phyloP scores from a whole-genome alignment of 139 green algal genomes.

The Deuterostichococcus epilithicus region DNA sequence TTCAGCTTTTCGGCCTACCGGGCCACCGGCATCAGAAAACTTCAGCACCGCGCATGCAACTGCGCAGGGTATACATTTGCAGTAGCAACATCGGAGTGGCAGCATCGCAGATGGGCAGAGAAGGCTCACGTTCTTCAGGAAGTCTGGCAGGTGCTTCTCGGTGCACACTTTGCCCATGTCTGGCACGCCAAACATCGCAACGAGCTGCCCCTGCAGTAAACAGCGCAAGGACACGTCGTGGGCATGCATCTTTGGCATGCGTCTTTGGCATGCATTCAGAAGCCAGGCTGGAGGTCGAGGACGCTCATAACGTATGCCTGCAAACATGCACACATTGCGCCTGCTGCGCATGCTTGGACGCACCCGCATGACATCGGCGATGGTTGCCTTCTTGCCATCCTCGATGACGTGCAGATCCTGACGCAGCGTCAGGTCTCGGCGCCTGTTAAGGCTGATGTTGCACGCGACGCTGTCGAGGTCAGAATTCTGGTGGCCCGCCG shows the following conservation, averaged over 20 bases:
- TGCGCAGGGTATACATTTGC: background rate
- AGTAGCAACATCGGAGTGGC: background rate
- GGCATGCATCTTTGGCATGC: no score
- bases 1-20: constrained; percentile 28
- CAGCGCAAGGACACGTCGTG: no score
- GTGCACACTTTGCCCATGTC: constrained; percentile 49
- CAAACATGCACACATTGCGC: no score
- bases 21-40: background rate
- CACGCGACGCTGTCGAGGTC: constrained; percentile 36
- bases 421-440: constrained; percentile 44
- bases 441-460: constrained; percentile 43
- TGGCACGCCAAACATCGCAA: constrained; percentile 47
- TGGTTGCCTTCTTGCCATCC: constrained; percentile 10
- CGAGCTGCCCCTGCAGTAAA: constrained; percentile 26
- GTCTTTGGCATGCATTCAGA: no score
- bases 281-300: no score
- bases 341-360: no score
- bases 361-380: constrained; percentile 42
- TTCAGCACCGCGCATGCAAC: background rate
- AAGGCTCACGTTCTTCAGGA: constrained; percentile 19
- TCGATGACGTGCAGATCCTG: constrained; percentile 30
- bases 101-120: background rate
- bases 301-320: background rate
- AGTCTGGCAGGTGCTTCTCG: constrained; percentile 40
- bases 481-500: constrained; percentile 38